These are phyloP conservation scores for Neurospora sp. DNA, from an alignment of 495 filamentous ascomycete species.

Conservation along the genomic window DNA sequence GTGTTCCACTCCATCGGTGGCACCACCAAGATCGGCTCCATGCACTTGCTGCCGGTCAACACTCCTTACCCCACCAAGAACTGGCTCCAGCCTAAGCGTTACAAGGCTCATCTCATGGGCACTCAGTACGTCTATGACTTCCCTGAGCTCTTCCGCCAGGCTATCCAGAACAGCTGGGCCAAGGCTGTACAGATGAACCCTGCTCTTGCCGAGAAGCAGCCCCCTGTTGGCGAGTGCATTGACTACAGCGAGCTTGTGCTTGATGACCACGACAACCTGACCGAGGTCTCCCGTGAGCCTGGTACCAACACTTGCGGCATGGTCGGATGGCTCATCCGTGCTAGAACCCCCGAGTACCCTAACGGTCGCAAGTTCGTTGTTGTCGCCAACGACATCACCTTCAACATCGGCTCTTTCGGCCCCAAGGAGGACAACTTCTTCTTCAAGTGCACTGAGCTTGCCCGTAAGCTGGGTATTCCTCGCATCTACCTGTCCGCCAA, in stretches of 20 bases:
- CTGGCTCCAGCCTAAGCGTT: conserved; percentile 96
- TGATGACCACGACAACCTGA: conserved; percentile 84
- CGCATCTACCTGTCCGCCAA: conserved; percentile 97
- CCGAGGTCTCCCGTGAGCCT: conserved; percentile 86
- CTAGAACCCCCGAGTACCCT: conserved; percentile 97
- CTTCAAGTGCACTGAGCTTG: conserved; percentile 95
- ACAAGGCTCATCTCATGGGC: conserved; percentile 98
- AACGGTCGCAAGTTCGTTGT: conserved; percentile 86
- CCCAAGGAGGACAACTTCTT: conserved; percentile 96
- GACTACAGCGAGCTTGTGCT: conserved; percentile 90
- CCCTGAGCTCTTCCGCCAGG: conserved; percentile 97
- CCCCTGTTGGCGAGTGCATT: conserved; percentile 80
- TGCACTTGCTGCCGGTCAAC: conserved; percentile 84
- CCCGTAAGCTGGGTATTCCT: conserved; percentile 84
- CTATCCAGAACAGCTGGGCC: conserved; percentile 91
- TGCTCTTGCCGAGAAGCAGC: conserved; percentile 67
- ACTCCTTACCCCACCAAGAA: conserved; percentile 97
- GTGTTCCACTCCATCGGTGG: conserved; percentile 96
- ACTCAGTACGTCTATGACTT: conserved; percentile 99
- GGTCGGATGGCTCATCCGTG: conserved; percentile 96
- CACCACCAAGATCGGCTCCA: conserved; percentile 85
- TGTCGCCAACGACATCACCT: conserved; percentile 98
- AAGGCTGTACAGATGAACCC: conserved; percentile 60
- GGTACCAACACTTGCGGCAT: conserved; percentile 94
- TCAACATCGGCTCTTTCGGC: conserved; percentile 96